These are phyloP conservation scores for Speleostelium caveatum DNA, from an alignment of 78 protist genomes.

Conservation along the genomic window DNA sequence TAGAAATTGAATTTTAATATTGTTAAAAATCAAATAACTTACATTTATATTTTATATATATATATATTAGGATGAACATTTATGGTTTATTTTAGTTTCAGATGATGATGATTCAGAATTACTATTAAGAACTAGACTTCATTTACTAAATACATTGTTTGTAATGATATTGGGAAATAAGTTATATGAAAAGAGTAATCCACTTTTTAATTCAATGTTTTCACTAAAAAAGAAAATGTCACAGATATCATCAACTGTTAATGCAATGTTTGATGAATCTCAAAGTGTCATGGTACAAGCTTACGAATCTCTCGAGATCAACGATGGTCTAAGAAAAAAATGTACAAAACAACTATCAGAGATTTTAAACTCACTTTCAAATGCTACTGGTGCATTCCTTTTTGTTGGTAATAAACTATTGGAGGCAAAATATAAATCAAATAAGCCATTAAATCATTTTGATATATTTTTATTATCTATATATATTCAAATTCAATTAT, in stretches of 20 bases:
- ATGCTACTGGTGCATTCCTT: conserved; percentile 26
- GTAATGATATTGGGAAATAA: conserved; percentile 41
- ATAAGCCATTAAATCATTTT: conserved; percentile 12
- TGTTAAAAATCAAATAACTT: background rate
- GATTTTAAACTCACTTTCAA: conserved; percentile 13
- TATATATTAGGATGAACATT: conserved; percentile 33
- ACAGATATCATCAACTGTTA: conserved; percentile 60
- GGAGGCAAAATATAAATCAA: conserved; percentile 8
- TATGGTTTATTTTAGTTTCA: conserved; percentile 70
- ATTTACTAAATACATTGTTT: conserved; percentile 42
- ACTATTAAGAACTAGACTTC: conserved; percentile 26
- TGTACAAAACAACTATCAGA: conserved; percentile 35
- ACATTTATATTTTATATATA: background rate
- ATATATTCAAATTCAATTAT: conserved; percentile 59
- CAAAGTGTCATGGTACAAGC: conserved; percentile 65
- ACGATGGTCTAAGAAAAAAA: conserved; percentile 21
- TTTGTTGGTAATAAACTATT: conserved; percentile 54
- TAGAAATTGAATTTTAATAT: background rate
- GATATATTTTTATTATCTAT: conserved; percentile 60
- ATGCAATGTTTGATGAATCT: conserved; percentile 68
- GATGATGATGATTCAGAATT: conserved; percentile 75
- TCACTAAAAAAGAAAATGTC: conserved; percentile 61
- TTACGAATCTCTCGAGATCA: conserved; percentile 37
- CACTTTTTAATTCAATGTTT: background rate
- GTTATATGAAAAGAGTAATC: background rate